A percentile compares a stretch with the other conserved stretches of the same genome.
Evolutionary conservation across 331 rosid species (phyloP).

Genomic region (Acacia concinna): DNA sequence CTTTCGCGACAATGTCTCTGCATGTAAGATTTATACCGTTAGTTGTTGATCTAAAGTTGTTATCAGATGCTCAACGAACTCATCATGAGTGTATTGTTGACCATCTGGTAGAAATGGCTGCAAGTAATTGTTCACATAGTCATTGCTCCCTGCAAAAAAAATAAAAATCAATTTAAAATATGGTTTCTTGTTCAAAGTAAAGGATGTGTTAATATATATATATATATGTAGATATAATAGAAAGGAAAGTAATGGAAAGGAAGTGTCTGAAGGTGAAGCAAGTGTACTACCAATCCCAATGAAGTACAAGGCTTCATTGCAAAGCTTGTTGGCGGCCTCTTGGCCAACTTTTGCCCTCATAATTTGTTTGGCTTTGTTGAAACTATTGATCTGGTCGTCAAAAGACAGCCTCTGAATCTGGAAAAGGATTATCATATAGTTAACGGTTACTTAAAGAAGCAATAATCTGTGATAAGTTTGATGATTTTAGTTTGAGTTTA

Average conservation of each 20-base stretch:
- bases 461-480: neutral
- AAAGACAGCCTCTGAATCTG: conserved; percentile 75
- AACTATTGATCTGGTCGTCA: conserved; percentile 70
- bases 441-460: neutral
- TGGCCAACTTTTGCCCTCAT: conserved; percentile 56
- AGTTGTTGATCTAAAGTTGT: conserved; percentile 61
- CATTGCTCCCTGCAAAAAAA: conserved; percentile 70
- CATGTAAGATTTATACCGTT: conserved; percentile 33
- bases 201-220: neutral
- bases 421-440: neutral
- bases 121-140: conserved; percentile 83
- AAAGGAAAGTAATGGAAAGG: neutral
- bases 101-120: conserved; percentile 79
- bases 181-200: neutral
- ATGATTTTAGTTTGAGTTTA: neutral
- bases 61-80: conserved; percentile 54
- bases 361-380: conserved; percentile 49
- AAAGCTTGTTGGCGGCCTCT: conserved; percentile 53
- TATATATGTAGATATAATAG: neutral
- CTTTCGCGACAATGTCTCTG: neutral
- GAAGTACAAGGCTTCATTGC: conserved; percentile 65
- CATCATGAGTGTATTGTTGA: conserved; percentile 80
- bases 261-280: neutral
- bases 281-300: conserved; percentile 66
- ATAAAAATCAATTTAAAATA: neutral